Base-by-base conservation (phyloP, 139 green algal species). In the Chlamydomonas applanata region DNA sequence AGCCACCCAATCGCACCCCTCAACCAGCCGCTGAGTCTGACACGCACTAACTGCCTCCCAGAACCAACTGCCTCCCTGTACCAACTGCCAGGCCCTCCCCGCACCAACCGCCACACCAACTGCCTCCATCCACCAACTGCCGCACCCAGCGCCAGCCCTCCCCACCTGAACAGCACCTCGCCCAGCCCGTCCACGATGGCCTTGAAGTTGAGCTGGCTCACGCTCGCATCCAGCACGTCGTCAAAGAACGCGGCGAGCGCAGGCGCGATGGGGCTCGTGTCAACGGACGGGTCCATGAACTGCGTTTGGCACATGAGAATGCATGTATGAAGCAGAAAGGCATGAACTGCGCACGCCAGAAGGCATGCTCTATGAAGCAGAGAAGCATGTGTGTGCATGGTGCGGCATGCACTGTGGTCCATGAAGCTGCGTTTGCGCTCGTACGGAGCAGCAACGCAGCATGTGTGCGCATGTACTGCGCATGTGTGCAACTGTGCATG, bases 191-290 rank as follows among this genome's bases (percentile, higher is more conserved):
- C 95, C 49, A 98, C 92, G 44, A 98, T 96, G 64, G 91, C 69
- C 71, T 93, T 97, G 90, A 99, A 99, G 83, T 99, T 99, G 33
- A 99, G 88, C 77, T 94, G n/a, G 92, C 83, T 49, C 25, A 86
- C 71, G 22, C 40, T 66, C 20, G 52, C 33, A 36, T 90, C 80
- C 66, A 99, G 79, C 29, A 98, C 93, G 56, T 97, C 85, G 78
- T 99, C 96, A 76, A 99, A 99, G 78, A 99, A 98, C 1, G 56
- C 86, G 30, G 89, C 91, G 17, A 99, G 84, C 13, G 93, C 91
- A 16, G 96, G 96, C 4, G 94, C 96, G 71, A 98, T 98, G 67
- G 96, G 95, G 1, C 84, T 78, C n/a, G 93, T 97, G 88, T 99
- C 95, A 20, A 99, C 90, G 2, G 44, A 76, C 34, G 73, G 81